Base-by-base conservation (phyloP, 1,284 basidiomycete genomes). In the Lentinus polychrous region DNA sequence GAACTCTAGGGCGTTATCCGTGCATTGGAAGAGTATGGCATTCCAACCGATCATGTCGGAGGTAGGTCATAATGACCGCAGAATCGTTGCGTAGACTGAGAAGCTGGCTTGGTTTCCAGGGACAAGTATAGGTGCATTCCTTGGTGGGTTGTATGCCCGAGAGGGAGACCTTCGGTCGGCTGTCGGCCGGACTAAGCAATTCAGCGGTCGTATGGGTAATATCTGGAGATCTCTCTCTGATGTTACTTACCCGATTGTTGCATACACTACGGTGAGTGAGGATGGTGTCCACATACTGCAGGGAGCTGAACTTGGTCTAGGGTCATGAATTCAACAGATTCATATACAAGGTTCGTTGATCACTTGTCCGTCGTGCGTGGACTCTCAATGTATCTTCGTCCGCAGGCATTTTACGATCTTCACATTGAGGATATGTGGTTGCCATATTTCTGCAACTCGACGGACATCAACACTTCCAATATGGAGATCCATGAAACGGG, bases 381-480 rank as follows among this genome's bases (percentile, higher is more conserved):
- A 8, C 15, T 41, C 11, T 43, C 48, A 31, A 8, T 20, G n/a
- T 46, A 15, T 22, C 33, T 15, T 4, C 27, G 22, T 14, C 11
- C 46, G 8, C 50, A 84, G 81, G 78, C 84, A 2, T 95, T 97
- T 63, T 94, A 93, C 60, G 91, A 93, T 62, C 82, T 93, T 38
- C 92, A 96, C 65, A 97, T 99, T 48, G 94, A 98, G 69, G 93
- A 96, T 68, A 95, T 96, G 87, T 99, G 95, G 96, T 75, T 99
- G 3, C 95, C 96, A 1, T 99, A 87, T 71, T 99, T 94, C 70
- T 96, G 93, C 69, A 98, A 98, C 61, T 94, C 94, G 6, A 97
- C 96, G n/a, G 98, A 98, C 62, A 97, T 99, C 63, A 94, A 89
- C 45, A 93, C 91, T 50, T 96, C 93, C 8, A 78, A 86, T 4